These are phyloP conservation scores for Ophiocordyceps camponoti-leonardi DNA, from an alignment of 2,329 filamentous ascomycete species.

Conservation along the genomic window DNA sequence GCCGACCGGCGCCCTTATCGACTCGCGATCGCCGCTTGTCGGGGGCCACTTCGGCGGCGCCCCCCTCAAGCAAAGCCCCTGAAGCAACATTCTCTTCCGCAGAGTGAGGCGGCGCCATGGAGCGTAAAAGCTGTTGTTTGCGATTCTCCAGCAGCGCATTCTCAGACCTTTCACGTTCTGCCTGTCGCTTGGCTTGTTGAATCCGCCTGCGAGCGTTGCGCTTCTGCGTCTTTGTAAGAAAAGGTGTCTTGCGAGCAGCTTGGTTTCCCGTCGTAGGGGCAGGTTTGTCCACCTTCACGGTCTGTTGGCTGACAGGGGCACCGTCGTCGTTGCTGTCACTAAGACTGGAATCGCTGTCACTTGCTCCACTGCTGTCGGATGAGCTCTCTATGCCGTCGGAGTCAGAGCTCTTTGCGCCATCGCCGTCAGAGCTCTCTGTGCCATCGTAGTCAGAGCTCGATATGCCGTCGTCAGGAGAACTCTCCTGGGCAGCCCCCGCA, in stretches of 20 bases:
- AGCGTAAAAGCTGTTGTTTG: constrained; percentile 21
- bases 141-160: constrained; percentile 8
- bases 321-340: background rate
- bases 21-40: constrained; percentile 5
- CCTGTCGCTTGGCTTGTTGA: constrained; percentile 11
- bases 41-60: background rate
- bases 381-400: background rate
- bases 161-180: background rate
- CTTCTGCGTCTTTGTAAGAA: constrained; percentile 23
- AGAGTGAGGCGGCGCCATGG: background rate
- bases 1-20: constrained; percentile 41
- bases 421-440: background rate
- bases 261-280: background rate
- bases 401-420: background rate
- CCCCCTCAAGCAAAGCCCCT: constrained; percentile 1
- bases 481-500: background rate
- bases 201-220: constrained; percentile 32
- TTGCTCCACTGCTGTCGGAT: constrained; percentile 3
- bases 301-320: background rate
- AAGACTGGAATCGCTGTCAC: constrained; percentile 3
- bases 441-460: background rate
- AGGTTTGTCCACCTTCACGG: too few species aligned
- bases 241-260: background rate
- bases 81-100: background rate
- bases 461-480: background rate